Conservation (phyloP, 306 rosid species). For the Vachellia collinsii region DNA sequence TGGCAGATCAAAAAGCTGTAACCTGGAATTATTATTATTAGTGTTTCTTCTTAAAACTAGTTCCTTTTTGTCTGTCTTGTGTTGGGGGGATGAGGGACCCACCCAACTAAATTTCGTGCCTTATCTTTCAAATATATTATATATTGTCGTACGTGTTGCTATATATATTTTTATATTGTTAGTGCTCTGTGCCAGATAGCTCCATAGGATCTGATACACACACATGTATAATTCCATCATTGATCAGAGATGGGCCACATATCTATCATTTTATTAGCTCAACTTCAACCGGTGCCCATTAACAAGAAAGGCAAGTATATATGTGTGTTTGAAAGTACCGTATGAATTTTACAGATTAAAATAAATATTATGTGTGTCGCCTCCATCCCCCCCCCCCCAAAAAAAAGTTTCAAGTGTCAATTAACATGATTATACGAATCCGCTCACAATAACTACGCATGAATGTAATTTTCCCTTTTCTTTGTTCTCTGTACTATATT, state of each 20-base stretch:
- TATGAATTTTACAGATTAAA: too few species aligned
- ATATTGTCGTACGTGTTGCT: slow-evolving; percentile 26
- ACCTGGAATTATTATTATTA: slow-evolving; percentile 29
- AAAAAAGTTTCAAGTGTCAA: too few species aligned
- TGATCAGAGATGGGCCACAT: background rate
- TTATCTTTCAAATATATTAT: slow-evolving; percentile 12
- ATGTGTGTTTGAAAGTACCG: background rate
- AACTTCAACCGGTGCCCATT: background rate
- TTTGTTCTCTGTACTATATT: background rate
- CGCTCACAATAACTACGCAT: background rate
- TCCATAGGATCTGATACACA: background rate
- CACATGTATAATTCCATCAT: background rate
- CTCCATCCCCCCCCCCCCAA: too few species aligned
- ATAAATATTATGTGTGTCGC: too few species aligned
- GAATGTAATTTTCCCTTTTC: background rate
- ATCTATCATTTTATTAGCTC: background rate
- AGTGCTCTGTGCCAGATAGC: slow-evolving; percentile 38
- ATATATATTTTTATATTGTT: slow-evolving; percentile 22
- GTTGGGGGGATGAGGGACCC: slow-evolving; percentile 50
- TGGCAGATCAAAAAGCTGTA: slow-evolving; percentile 31
- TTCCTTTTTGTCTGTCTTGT: slow-evolving; percentile 5
- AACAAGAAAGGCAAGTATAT: background rate
- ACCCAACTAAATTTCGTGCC: slow-evolving; percentile 39
- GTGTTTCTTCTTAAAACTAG: background rate
- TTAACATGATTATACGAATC: background rate